Evolutionary conservation across 495 filamentous ascomycete species (phyloP), one percentile per base, ranked within the genome.

Genomic region (Halenospora varia): DNA sequence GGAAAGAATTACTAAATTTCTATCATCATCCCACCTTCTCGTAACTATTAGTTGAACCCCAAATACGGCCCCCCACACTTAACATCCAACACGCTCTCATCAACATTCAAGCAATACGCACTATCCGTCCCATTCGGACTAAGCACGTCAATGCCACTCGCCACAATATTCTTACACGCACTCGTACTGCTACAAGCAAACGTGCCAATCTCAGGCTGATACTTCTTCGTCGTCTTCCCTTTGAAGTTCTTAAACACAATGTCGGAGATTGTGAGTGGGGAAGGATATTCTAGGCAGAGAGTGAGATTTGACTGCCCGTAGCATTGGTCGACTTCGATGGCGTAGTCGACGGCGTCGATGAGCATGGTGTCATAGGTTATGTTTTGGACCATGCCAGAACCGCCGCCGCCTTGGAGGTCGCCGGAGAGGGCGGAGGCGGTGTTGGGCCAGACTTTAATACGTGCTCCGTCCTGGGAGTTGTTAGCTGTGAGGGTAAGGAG

Each of bases 371-470:
- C 74, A 62, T 82, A 86, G 19, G 79, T 83, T 58, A 85, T 73
- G 62, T 82, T 81, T 44, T 59, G 51, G 2, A 66, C 64, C 40
- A 11, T 57, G 35, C 83, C 83, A 1, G 65, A 68, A 17, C 83
- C 83, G 11, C 83, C 83, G 19, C 83, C 83, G 23, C 82, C 83
- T 66, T 85, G 81, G 1, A 86, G 75, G 55, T 84, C 81, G 19
- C 74, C 76, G 4, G 74, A 80, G 20, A 82, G 62, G 1, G 68
- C 76, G 17, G 75, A 74, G 15, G 74, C 64, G 18, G 72, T 66
- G 44, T 82, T 82, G 1, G 84, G 82, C 84, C 84, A 87, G 62
- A 85, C 83, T 71, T 89, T 88, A 71, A 88, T 88, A 42, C 85
- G 83, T 9, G 84, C 86, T 48, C 85, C 84, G 60, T 88, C 78